phyloP scores from a whole-genome alignment of 257 asterid genomes.

The Marsdenia floribunda region DNA sequence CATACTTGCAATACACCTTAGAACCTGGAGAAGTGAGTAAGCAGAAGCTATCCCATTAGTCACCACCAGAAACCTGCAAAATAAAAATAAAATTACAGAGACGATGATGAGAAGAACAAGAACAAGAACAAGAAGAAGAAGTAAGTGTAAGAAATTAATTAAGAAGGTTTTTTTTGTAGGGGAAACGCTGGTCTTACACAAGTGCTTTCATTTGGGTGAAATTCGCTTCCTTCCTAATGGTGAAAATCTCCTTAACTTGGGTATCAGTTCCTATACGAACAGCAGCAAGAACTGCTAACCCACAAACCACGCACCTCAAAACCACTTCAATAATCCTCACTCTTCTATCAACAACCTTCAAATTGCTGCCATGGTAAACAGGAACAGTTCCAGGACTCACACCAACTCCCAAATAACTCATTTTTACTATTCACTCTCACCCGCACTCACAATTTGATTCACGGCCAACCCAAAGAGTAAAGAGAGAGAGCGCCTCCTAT shows the following conservation, averaged over 20 bases:
- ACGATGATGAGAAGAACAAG: neutral
- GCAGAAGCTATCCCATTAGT: constrained; percentile 83
- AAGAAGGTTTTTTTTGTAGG: neutral
- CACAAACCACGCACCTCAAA: constrained; percentile 66
- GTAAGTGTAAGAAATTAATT: neutral
- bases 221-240: constrained; percentile 71
- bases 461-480: neutral
- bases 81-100: neutral
- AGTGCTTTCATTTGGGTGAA: constrained; percentile 93
- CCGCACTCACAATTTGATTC: neutral
- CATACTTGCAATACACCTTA: constrained; percentile 81
- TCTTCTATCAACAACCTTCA: constrained; percentile 67
- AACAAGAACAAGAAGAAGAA: neutral
- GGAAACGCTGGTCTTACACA: constrained; percentile 43
- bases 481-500: no score
- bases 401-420: constrained; percentile 90
- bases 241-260: constrained; percentile 79
- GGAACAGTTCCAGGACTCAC: constrained; percentile 95
- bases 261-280: constrained; percentile 69
- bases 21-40: constrained; percentile 66
- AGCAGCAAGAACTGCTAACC: constrained; percentile 60
- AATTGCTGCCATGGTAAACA: constrained; percentile 63
- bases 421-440: constrained; percentile 10
- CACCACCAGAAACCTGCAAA: constrained; percentile 72
- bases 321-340: constrained; percentile 63